A percentile compares a stretch with the other conserved stretches of the same genome.
Evolutionary conservation across 352 stramenopile species (phyloP).

Genomic region (Blastocystis sp.): DNA sequence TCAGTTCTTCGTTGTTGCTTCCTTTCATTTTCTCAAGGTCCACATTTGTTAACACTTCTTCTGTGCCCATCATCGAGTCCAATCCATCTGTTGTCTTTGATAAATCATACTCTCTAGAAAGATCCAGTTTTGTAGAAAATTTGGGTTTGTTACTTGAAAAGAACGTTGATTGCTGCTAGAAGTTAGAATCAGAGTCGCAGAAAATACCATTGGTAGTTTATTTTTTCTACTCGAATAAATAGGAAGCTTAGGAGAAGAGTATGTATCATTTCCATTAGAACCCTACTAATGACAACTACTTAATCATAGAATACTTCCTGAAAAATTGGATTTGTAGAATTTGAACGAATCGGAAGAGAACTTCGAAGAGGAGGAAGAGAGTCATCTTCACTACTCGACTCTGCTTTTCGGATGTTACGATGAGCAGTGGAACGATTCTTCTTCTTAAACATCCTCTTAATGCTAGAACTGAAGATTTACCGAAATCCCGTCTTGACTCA

Average conservation of each 20-base stretch:
- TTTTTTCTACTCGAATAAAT: not conserved
- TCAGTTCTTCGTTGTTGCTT: not conserved
- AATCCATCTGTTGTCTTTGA: conserved; percentile 20
- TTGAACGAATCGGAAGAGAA: not conserved
- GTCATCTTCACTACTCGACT: conserved; percentile 37
- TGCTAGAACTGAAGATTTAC: not conserved
- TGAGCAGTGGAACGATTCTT: not conserved
- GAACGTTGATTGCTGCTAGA: not conserved
- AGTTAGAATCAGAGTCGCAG: not conserved
- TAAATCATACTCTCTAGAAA: not conserved
- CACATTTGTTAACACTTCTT: not conserved
- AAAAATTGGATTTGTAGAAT: too few relatives aligned
- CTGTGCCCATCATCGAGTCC: not conserved
- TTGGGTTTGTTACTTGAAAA: conserved; percentile 43
- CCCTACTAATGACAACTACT: too few relatives aligned
- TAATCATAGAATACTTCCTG: too few relatives aligned
- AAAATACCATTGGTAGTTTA: not conserved
- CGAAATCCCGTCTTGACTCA: not conserved
- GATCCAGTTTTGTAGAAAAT: conserved; percentile 12
- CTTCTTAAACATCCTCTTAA: conserved; percentile 35
- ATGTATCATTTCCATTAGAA: not conserved
- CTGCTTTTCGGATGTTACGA: conserved; percentile 5
- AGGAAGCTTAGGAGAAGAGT: not conserved
- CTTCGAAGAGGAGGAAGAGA: not conserved
- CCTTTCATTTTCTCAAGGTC: not conserved